Percentiles rank a stretch among this genome's conserved stretches.
These are phyloP conservation scores for Nitzschia putrida DNA, from an alignment of 108 stramenopile species.

Conservation along the genomic window DNA sequence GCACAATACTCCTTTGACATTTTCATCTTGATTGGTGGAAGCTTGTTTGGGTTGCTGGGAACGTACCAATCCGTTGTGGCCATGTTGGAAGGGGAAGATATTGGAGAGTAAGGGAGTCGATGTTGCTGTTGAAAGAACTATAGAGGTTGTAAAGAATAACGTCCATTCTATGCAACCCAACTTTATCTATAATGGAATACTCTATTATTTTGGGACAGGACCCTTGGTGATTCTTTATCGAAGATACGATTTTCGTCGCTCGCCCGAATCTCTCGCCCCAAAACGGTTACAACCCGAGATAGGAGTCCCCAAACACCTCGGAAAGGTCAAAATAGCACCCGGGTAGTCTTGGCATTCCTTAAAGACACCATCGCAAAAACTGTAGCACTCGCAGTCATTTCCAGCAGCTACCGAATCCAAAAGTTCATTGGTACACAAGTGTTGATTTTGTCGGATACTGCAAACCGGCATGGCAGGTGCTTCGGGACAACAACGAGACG, in stretches of 20 bases:
- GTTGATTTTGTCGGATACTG: conserved; percentile 18
- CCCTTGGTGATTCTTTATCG: too few species aligned
- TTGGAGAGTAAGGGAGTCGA: background rate
- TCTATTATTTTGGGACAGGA: too few species aligned
- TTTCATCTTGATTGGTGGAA: conserved; percentile 54
- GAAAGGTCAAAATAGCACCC: conserved; percentile 13
- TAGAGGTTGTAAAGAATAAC: too few species aligned
- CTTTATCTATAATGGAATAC: too few species aligned
- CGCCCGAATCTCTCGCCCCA: background rate
- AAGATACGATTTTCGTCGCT: background rate
- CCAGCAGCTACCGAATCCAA: conserved; percentile 15
- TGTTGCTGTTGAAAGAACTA: background rate
- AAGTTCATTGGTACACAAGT: conserved; percentile 28
- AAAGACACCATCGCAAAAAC: conserved; percentile 29
- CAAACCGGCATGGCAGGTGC: conserved; percentile 15
- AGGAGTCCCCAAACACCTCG: conserved; percentile 9
- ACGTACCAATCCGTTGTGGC: conserved; percentile 58
- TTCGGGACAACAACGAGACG: conserved; percentile 5
- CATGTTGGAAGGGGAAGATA: conserved; percentile 35
- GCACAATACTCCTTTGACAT: conserved; percentile 47
- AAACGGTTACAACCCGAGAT: conserved; percentile 34
- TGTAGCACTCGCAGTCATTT: conserved; percentile 26
- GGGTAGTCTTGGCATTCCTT: conserved; percentile 6
- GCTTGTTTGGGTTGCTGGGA: conserved; percentile 62
- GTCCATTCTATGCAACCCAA: too few species aligned